phyloP scores from a whole-genome alignment of 164 flowering plant species.

The Protea cynaroides region DNA sequence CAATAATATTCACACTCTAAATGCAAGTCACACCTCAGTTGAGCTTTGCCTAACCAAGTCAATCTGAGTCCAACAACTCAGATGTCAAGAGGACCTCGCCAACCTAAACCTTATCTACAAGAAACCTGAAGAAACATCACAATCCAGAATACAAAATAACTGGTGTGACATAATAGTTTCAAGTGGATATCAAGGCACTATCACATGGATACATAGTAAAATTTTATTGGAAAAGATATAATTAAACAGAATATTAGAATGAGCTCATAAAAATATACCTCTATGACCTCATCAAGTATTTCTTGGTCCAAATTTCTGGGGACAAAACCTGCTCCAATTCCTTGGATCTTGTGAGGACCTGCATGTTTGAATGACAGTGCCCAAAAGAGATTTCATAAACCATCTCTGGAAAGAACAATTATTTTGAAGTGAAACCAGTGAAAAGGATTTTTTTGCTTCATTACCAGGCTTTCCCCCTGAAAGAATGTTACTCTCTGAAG shows the following conservation, averaged over 20 bases:
- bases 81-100: no score
- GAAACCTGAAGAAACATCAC: no score
- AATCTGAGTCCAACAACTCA: no score
- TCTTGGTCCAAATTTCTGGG: conserved; percentile 69
- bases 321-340: conserved; percentile 97
- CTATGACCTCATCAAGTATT: conserved; percentile 77
- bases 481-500: conserved; percentile 82
- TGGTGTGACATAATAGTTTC: neutral
- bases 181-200: neutral
- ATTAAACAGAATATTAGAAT: neutral
- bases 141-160: neutral
- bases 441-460: conserved; percentile 5
- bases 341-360: conserved; percentile 99
- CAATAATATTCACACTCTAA: no score
- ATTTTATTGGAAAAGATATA: neutral
- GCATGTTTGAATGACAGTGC: conserved; percentile 15
- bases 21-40: no score
- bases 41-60: no score
- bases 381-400: neutral
- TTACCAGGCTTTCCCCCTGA: conserved; percentile 96
- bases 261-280: conserved; percentile 29
- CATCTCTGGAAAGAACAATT: neutral
- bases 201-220: neutral
- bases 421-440: neutral
- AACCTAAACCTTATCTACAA: neutral